Base-by-base conservation (phyloP, 2,329 filamentous ascomycete genomes). In the Apiospora phragmitis region DNA sequence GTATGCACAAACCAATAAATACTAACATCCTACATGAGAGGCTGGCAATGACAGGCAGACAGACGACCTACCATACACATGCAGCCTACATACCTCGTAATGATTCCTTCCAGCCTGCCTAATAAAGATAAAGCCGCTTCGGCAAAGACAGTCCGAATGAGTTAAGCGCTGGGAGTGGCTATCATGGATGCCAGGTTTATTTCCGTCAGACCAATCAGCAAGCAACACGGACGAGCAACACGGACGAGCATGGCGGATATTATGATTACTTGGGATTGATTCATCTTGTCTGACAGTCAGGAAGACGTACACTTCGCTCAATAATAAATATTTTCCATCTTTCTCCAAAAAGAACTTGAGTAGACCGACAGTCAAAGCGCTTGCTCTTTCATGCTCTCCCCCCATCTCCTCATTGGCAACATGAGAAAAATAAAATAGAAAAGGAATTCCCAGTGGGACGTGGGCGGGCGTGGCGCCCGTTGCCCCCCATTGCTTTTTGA, bases 221-320 rank as follows among this genome's bases (percentile, higher is more conserved):
- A n/a, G 47, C 47, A 49, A 43, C 42, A 12, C 11, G 6, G 38
- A 41, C 38, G 38, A 41, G 38, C 7, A 38, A 12, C 38, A 12
- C 38, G 14, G 14, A 12, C 38, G 14, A 41, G 38, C 38, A n/a
- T 11, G 18, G 18, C 21, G 32, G 32, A 38, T 38, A 62, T 62
- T 62, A 62, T 38, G 29, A 62, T 62, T 62, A 62, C 55, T 62
- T 62, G 11, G 55, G 32, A 62, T 62, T 38, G 55, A 21, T 62
- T 62, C 32, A 62, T 35, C 51, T 59, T 14, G 29, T 35, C 29
- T 18, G 49, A 29, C 7, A 35, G 5, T 21, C 16, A 32, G 16
- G 51, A 35, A 35, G 21, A 47, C 43, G n/a, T 9, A 32, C 7
- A 51, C 29, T 35, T 59, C 51, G 16, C 29, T 32, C 16, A 4